These are phyloP conservation scores for Alternaria sp. DNA, from an alignment of 2,329 filamentous ascomycete genomes.

Conservation along the genomic window DNA sequence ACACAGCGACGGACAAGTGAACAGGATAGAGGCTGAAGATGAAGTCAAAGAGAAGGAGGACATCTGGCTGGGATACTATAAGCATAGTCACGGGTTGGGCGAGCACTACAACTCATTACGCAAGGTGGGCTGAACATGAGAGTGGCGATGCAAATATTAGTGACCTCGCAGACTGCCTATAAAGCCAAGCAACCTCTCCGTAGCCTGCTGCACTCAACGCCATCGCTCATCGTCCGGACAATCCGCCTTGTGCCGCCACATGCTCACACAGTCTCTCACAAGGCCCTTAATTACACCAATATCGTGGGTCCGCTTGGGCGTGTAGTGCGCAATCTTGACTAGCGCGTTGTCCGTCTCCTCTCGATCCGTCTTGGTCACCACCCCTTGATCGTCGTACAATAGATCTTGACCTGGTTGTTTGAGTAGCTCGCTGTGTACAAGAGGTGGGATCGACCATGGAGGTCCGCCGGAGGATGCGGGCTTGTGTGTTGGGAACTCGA, in stretches of 20 bases:
- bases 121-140: constrained; percentile 42
- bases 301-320: constrained; percentile 64
- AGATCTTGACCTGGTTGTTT: constrained; percentile 73
- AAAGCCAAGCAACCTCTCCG: neutral
- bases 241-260: constrained; percentile 55
- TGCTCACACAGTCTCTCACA: constrained; percentile 59
- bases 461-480: constrained; percentile 71
- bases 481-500: constrained; percentile 83
- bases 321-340: constrained; percentile 62
- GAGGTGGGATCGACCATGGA: constrained; percentile 73
- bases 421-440: constrained; percentile 76
- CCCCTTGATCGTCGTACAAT: constrained; percentile 65
- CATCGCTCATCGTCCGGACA: constrained; percentile 11
- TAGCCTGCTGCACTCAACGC: constrained; percentile 4
- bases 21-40: constrained; percentile 71
- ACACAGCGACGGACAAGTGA: constrained; percentile 79
- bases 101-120: constrained; percentile 95
- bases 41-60: constrained; percentile 59
- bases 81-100: constrained; percentile 90
- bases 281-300: constrained; percentile 58
- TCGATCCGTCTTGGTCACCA: constrained; percentile 59
- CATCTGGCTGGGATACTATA: constrained; percentile 94
- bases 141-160: neutral
- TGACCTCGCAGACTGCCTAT: neutral
- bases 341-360: constrained; percentile 53